phyloP scores from a whole-genome alignment of 2,329 filamentous ascomycete species.

The Pseudopithomyces maydicus region DNA sequence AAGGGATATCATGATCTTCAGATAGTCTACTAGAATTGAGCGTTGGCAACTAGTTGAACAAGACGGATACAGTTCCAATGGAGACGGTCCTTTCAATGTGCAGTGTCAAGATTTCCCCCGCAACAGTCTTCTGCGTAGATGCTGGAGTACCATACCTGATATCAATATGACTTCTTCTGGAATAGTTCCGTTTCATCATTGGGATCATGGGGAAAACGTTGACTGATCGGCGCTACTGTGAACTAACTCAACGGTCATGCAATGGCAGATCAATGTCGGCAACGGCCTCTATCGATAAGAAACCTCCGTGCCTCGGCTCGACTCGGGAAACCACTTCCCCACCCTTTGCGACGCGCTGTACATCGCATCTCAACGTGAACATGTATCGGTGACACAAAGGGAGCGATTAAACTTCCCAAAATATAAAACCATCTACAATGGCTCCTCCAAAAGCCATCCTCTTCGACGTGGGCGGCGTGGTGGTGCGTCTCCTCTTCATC shows the following conservation, averaged over 20 bases:
- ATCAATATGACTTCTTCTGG: background rate
- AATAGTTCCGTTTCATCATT: background rate
- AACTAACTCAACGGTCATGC: background rate
- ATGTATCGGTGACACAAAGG: constrained; percentile 1
- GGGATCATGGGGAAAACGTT: too few species aligned
- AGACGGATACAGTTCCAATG: too few species aligned
- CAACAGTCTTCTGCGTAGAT: too few species aligned
- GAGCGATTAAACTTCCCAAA: background rate
- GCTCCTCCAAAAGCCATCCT: constrained; percentile 52
- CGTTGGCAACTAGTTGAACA: too few species aligned
- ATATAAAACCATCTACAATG: constrained; percentile 1
- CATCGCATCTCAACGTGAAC: background rate
- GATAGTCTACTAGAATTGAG: background rate
- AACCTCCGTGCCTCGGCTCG: constrained; percentile 8
- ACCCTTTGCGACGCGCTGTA: constrained; percentile 2
- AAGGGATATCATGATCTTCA: background rate
- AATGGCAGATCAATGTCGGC: background rate
- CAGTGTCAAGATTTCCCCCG: too few species aligned
- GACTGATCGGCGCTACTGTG: background rate
- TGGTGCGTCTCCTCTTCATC: constrained; percentile 54
- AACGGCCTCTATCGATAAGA: constrained; percentile 8
- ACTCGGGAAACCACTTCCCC: constrained; percentile 10
- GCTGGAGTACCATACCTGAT: background rate
- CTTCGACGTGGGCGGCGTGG: constrained; percentile 96
- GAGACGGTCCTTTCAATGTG: too few species aligned